Evolutionary conservation across 2,329 filamentous ascomycete genomes (phyloP).

Genomic region (Epichloe brachyelytri): DNA sequence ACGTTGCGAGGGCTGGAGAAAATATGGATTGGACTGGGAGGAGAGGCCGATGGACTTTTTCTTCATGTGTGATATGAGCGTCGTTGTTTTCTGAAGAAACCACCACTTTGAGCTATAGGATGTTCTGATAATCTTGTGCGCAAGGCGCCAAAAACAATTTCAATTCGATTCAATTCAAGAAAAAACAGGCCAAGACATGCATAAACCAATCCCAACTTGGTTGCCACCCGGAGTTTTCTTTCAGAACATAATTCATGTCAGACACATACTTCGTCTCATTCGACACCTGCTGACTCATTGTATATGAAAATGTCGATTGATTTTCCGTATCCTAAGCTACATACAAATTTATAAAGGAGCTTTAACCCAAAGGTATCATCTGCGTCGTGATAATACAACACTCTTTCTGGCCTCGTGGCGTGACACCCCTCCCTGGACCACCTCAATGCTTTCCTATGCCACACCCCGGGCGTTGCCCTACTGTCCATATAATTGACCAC

Average conservation of each 20-base stretch:
- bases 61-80: conserved; percentile 1
- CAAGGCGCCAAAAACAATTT: neutral
- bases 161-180: neutral
- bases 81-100: neutral
- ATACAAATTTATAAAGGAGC: neutral
- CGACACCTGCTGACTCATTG: too few relatives aligned
- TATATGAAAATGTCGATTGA: neutral
- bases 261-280: too few relatives aligned
- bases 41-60: neutral
- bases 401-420: neutral
- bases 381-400: neutral
- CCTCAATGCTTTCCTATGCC: neutral
- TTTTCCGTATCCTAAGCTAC: conserved; percentile 3
- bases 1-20: neutral
- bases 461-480: neutral
- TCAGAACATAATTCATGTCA: too few relatives aligned
- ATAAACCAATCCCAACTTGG: neutral
- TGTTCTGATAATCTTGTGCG: neutral
- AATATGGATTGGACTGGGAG: too few relatives aligned
- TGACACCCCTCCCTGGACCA: neutral
- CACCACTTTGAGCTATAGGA: neutral
- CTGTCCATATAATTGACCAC: neutral
- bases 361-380: neutral
- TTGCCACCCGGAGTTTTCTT: neutral
- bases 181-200: neutral